These are phyloP conservation scores for Eucalyptus albens DNA, from an alignment of 345 rosid species.

Conservation along the genomic window DNA sequence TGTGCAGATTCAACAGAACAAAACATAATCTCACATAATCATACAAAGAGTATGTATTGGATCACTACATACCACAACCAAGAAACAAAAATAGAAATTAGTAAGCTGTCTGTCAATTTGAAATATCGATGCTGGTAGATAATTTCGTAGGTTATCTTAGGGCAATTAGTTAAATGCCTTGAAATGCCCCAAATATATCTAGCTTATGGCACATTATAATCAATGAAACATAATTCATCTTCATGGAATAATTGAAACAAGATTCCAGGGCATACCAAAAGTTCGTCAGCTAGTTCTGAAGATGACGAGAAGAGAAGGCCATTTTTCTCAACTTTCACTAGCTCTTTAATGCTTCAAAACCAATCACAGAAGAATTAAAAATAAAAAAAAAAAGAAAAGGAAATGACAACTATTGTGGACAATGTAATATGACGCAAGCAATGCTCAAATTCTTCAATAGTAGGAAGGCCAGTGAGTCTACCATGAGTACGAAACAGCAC, in stretches of 20 bases:
- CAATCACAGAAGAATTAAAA: background rate
- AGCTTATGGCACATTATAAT: background rate
- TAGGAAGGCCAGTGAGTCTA: background rate
- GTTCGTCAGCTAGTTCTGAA: constrained; percentile 80
- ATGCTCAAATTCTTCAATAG: background rate
- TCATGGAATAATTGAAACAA: background rate
- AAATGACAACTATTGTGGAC: background rate
- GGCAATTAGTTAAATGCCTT: background rate
- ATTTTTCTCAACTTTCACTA: constrained; percentile 64
- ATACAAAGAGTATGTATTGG: background rate
- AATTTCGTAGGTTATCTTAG: background rate
- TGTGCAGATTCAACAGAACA: background rate
- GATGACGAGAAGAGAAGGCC: constrained; percentile 96
- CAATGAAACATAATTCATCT: background rate
- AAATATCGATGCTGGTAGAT: background rate
- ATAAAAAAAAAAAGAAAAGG: background rate
- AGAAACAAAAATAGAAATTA: background rate
- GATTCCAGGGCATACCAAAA: constrained; percentile 34
- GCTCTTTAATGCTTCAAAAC: constrained; percentile 66
- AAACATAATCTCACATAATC: background rate
- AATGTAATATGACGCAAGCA: background rate
- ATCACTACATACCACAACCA: background rate
- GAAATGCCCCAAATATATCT: background rate
- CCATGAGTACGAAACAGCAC: constrained; percentile 96
- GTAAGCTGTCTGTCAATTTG: background rate